Evolutionary conservation across 805 yeast species (phyloP).

Genomic region (Cephaloascus fragrans): DNA sequence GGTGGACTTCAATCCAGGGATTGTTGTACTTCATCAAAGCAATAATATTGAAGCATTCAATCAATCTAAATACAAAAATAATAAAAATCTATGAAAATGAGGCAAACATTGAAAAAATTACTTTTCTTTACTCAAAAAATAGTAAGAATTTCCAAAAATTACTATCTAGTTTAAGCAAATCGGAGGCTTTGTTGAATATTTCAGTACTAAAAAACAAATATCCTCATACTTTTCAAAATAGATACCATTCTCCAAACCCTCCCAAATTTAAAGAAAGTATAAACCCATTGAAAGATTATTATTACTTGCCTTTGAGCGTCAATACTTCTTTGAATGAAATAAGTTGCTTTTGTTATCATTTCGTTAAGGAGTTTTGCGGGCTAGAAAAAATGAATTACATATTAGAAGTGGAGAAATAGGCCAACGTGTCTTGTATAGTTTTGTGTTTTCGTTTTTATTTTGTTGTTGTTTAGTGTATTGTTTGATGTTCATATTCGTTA

Average conservation of each 20-base stretch:
- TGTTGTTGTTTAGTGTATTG: neutral
- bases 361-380: neutral
- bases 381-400: neutral
- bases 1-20: conserved; percentile 6
- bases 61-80: neutral
- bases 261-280: neutral
- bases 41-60: conserved; percentile 7
- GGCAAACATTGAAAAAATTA: neutral
- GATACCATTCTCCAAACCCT: neutral
- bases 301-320: neutral
- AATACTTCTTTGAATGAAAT: neutral
- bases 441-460: neutral
- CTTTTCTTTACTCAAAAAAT: too few relatives aligned
- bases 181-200: neutral
- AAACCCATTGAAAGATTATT: neutral
- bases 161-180: neutral
- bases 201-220: neutral
- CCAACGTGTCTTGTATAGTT: neutral
- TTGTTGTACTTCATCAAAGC: conserved; percentile 9
- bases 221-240: neutral
- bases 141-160: too few relatives aligned
- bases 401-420: neutral
- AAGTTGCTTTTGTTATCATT: neutral
- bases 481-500: neutral
- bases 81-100: neutral